Evolutionary conservation across 2,329 filamentous ascomycete species (phyloP), one percentile per base, ranked within the genome.

Genomic region (Xylariaceae sp.): DNA sequence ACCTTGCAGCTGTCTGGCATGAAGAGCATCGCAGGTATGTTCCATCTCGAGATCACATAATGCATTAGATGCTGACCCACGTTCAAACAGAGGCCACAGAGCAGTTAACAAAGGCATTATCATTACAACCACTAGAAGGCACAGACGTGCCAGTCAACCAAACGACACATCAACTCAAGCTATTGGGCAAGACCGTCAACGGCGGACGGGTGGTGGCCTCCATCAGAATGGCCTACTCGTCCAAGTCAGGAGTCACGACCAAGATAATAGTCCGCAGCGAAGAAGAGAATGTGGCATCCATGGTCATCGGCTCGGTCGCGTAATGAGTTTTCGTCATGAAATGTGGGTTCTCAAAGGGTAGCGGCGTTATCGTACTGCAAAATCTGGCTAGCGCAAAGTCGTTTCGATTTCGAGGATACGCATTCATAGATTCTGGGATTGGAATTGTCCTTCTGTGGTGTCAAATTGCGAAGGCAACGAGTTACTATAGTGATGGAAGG

Each of bases 231-330:
- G 94, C 91, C 1, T 96, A 84, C 72, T 95, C 89, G 54, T 84
- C 87, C 62, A 96, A 95, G 79, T 86, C 86, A 44, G 94, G 94
- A 45, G 90, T 97, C 22, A 96, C 94, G 51, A 95, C 92, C 64
- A 97, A 97, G 81, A 90, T 99, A 61, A 88, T 86, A 45, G 89
- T 92, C 53, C 82, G 94, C 66, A 88, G 87, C 68, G 94, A 99
- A 70, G 94, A 99, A 72, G 89, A 94, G 66, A 89, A 89, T 48
- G 84, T 99, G 64, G 90, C 94, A 54, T 80, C 84, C 52, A 76
- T 95, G 69, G 83, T 97, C 53, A 81, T 96, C 67, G 88, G 83
- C 59, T 90, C 89, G 62, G 85, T 96, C 67, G 85, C 88, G 68
- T 95, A 82, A 79, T 70, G 49, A 49, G 56, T 57, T 27, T 7